Conservation (phyloP, 1,284 basidiomycete genomes). For the Moesziomyces sp. region DNA sequence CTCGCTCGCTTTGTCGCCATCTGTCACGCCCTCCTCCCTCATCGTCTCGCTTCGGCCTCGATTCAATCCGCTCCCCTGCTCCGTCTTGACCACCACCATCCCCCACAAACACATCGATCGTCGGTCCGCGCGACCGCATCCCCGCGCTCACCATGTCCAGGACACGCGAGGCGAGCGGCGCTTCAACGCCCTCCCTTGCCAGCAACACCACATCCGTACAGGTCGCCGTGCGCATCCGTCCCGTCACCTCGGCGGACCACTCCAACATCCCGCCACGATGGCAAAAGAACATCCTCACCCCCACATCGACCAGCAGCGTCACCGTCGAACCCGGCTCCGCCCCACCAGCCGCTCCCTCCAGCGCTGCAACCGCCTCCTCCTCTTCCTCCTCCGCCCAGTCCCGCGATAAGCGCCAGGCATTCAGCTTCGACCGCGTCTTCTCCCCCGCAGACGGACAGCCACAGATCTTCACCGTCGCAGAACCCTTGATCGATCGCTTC, state of each 20-base stretch:
- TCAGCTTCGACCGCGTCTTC: slow-evolving; percentile 94
- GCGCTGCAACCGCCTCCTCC: slow-evolving; percentile 70
- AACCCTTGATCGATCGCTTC: slow-evolving; percentile 87
- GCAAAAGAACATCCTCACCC: slow-evolving; percentile 82
- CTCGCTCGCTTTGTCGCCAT: too few relatives aligned
- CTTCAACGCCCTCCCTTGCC: slow-evolving; percentile 21
- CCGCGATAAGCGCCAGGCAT: slow-evolving; percentile 78
- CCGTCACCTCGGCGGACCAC: slow-evolving; percentile 83
- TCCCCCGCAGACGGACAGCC: slow-evolving; percentile 83
- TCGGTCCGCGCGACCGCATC: too few relatives aligned
- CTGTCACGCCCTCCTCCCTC: too few relatives aligned
- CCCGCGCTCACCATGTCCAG: slow-evolving; percentile 19
- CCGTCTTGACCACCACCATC: too few relatives aligned
- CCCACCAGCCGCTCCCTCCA: slow-evolving; percentile 59
- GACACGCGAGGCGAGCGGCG: slow-evolving; percentile 36
- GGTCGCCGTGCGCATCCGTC: slow-evolving; percentile 86
- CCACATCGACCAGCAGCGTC: slow-evolving; percentile 69
- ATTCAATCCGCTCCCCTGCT: too few relatives aligned
- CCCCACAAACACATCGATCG: background rate
- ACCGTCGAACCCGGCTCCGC: slow-evolving; percentile 52
- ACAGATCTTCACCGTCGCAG: slow-evolving; percentile 84
- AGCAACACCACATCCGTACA: slow-evolving; percentile 39
- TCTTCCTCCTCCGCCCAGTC: slow-evolving; percentile 50
- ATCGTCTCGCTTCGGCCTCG: background rate
- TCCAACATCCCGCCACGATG: slow-evolving; percentile 86